Base-by-base conservation (phyloP, 345 rosid species). In the Salix caprea region DNA sequence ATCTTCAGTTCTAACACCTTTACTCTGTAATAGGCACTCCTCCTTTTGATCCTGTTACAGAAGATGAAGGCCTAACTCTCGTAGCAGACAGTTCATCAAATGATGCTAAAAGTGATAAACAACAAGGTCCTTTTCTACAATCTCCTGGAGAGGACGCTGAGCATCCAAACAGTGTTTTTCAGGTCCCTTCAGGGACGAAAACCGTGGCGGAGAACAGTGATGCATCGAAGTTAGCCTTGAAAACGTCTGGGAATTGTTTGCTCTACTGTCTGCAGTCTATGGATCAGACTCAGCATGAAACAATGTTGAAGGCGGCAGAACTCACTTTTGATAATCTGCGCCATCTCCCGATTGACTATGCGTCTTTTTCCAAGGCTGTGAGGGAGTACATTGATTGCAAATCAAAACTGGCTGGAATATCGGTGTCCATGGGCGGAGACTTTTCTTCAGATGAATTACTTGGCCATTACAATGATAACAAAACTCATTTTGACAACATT, bases 361-460 rank as follows among this genome's bases (percentile, higher is more conserved):
- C 2, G 23, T 50, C 30, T 0, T 73, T 78, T 67, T 65, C 54
- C 23, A 26, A 73, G 16, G 23, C 14, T 16, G 77, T 73, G 15
- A 78, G 58, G 4, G 64, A 44, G 12, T 78, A 54, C 37, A 67
- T 78, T 50, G 9, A 30, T 4, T 34, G 36, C 4, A 2, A 36
- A 21, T 58, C 74, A 1, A 78, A 28, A 56, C 28, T 78, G 9
- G 15, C 26, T 13, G 26, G 54, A 14, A 65, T 78, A 4, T 60
- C 72, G 6, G 52, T 1, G 24, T 72, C 67, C 39, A 30, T 67
- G 77, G 40, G 19, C 6, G 18, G 26, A 65, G 69, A 44, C 26
- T 67, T 74, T 19, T 58, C 75, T 19, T 39, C 77, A 76, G 74
- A 84, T 65, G 80, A 84, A 68, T 74, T 87, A 3, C 70, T 60